These are phyloP conservation scores for Phellinidium pouzarii DNA, from an alignment of 1,284 basidiomycete species.

Conservation along the genomic window DNA sequence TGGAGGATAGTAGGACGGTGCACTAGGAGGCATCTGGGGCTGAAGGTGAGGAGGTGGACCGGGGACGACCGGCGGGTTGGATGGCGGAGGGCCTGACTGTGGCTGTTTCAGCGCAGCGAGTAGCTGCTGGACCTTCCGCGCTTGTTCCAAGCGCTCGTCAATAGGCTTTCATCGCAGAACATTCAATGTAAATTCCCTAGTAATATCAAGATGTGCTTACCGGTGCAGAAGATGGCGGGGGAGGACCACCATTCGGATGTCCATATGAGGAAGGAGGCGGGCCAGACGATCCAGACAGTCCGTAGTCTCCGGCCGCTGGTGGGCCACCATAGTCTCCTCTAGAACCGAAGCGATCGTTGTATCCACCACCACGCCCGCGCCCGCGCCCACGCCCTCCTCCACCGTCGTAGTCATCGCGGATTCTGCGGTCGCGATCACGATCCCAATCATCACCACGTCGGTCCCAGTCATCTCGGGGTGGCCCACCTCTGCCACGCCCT, in stretches of 20 bases:
- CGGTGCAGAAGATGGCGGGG: slow-evolving; percentile 2
- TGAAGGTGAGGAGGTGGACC: slow-evolving; percentile 26
- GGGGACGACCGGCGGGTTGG: slow-evolving; percentile 30
- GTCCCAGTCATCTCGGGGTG: slow-evolving; percentile 36
- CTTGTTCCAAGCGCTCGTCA: slow-evolving; percentile 75
- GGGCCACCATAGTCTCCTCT: slow-evolving; percentile 26
- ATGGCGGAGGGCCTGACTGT: slow-evolving; percentile 33
- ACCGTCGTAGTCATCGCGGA: slow-evolving; percentile 33
- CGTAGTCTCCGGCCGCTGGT: slow-evolving; percentile 10
- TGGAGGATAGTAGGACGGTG: slow-evolving; percentile 37
- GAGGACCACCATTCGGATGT: slow-evolving; percentile 21
- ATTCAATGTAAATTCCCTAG: background rate
- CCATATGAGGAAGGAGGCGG: slow-evolving; percentile 27
- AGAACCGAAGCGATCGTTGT: slow-evolving; percentile 32
- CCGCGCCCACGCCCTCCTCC: slow-evolving; percentile 31
- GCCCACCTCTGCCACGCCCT: slow-evolving; percentile 45
- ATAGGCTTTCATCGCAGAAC: slow-evolving; percentile 27
- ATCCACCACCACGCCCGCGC: slow-evolving; percentile 29
- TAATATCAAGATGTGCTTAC: slow-evolving; percentile 1
- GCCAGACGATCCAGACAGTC: slow-evolving; percentile 24
- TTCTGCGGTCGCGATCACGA: slow-evolving; percentile 41
- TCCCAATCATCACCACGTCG: slow-evolving; percentile 30
- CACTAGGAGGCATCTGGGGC: slow-evolving; percentile 29
- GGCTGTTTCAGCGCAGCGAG: slow-evolving; percentile 74
- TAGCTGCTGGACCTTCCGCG: slow-evolving; percentile 73